A percentile compares a stretch with the other conserved stretches of the same genome.
These are phyloP conservation scores for Rubia yunnanensis DNA, from an alignment of 257 asterid species.

Conservation along the genomic window DNA sequence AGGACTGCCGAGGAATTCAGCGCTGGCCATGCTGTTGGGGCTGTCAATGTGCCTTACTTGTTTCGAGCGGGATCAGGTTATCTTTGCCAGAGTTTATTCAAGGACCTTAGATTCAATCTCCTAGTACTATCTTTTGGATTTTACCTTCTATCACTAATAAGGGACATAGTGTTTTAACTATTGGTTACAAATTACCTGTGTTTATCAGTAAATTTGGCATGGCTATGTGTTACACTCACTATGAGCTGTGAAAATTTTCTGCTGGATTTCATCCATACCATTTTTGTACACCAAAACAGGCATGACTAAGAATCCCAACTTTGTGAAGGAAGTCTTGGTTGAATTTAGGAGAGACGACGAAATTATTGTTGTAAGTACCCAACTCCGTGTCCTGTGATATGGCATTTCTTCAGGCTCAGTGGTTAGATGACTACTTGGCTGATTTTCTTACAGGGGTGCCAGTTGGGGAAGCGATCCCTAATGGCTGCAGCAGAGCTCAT, in stretches of 20 bases:
- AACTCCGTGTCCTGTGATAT: not conserved
- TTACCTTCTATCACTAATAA: too few relatives aligned
- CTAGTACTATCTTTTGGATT: not conserved
- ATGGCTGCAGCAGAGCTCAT: conserved; percentile 68
- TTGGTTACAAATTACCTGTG: too few relatives aligned
- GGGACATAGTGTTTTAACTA: too few relatives aligned
- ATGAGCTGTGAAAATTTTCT: too few relatives aligned
- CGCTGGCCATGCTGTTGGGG: conserved; percentile 57
- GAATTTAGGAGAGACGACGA: conserved; percentile 58
- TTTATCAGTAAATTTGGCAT: too few relatives aligned
- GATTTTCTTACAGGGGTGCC: conserved; percentile 50
- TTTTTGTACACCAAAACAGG: conserved; percentile 22
- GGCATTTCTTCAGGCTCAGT: not conserved
- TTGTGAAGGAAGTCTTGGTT: conserved; percentile 38
- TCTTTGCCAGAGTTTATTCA: not conserved
- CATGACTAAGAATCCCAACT: conserved; percentile 47
- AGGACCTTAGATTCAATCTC: not conserved
- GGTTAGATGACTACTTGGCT: not conserved
- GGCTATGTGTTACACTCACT: too few relatives aligned
- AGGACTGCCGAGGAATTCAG: conserved; percentile 65
- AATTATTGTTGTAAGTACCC: conserved; percentile 59
- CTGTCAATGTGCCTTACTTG: conserved; percentile 70
- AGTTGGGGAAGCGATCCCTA: conserved; percentile 56
- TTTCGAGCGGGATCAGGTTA: conserved; percentile 50
- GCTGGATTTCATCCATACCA: not conserved